Base-by-base conservation (phyloP, 2,329 filamentous ascomycete species). In the Leptographium lundbergii region DNA sequence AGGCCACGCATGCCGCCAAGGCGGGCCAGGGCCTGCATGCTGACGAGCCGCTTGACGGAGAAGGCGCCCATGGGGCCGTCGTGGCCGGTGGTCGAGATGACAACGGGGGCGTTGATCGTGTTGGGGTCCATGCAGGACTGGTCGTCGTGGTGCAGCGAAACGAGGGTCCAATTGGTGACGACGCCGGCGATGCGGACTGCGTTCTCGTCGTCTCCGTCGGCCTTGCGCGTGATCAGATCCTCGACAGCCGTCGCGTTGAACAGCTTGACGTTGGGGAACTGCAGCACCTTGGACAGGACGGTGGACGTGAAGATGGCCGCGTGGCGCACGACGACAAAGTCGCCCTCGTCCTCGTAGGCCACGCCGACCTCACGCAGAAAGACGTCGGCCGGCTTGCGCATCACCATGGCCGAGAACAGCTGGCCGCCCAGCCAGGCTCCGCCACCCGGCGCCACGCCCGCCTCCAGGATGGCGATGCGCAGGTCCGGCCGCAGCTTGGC, bases 41-140 rank as follows among this genome's bases (percentile, higher is more conserved):
- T 88, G 54, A 95, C 91, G 48, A 96, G 86, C 55, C 91, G 84
- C 82, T 96, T 96, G 71, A 89, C 91, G 64, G 76, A 88, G 77
- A 96, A 96, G 56, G 91, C 91, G 54, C 91, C 91, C 70, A 95
- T 95, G 19, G 91, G 91, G 0, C 82, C 91, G 65, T 96, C 91
- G 68, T 96, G 91, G 56, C 91, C 91, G 0, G 91, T 96, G 27
- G 91, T 96, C 60, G 86, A 90, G 75, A 96, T 88, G 69, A 96
- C 78, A 61, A 96, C 73, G 1, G 91, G 90, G 0, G 90, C 89
- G 70, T 95, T 96, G 81, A 96, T 95, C 67, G 91, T 96, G 82
- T 94, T 95, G 65, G 91, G 91, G 72, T 96, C 91, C 91, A 96
- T 95, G 86, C 91, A 96, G 62, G 84, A 88, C 76, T 95, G 90